Base-by-base conservation (phyloP, 805 yeast genomes). In the Myxozyma monticola region DNA sequence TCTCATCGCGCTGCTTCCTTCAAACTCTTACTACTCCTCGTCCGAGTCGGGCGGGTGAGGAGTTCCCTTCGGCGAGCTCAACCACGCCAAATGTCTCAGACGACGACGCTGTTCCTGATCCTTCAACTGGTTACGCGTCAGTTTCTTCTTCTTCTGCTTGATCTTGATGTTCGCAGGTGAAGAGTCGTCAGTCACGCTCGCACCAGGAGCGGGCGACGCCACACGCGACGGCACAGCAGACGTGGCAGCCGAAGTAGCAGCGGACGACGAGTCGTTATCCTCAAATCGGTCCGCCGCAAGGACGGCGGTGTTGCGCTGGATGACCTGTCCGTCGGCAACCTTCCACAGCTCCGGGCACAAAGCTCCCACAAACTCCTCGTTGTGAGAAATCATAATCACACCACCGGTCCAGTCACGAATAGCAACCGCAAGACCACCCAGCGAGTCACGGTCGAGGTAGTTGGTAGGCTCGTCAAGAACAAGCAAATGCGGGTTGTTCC, bases 321-420 rank as follows among this genome's bases (percentile, higher is more conserved):
- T 85, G 74, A 91, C 83, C 52, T 78, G 78, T 68, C 98, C 98
- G 65, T 90, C 85, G 68, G 88, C 96, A 49, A 91, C 96, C 62
- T 85, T 81, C 99, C 99, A 91, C 71, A 90, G 97, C 74, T 91
- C 99, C 33, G 98, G 98, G 70, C 98, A 90, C 63, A 91, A 73
- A 4, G 98, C 98, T 48, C 97, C 96, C 37, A 90, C 96, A 61
- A 91, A 91, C 72, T 91, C 99, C 65, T 84, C 84, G 76, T 91
- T 91, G 76, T 91, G 99, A 57, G 98, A 90, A 72, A 91, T 91
- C 96, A 91, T 88, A 51, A 91, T 95, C 56, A 91, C 98, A 74
- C 97, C 98, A 67, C 99, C 99, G 57, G 80, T 71, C 98, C 98
- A 91, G 69, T 91, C 97, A 71, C 97, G 84, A 66, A 91, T 93